Conservation (phyloP, 192 early-diverging fungal genomes). For the Coemansia biformis region DNA sequence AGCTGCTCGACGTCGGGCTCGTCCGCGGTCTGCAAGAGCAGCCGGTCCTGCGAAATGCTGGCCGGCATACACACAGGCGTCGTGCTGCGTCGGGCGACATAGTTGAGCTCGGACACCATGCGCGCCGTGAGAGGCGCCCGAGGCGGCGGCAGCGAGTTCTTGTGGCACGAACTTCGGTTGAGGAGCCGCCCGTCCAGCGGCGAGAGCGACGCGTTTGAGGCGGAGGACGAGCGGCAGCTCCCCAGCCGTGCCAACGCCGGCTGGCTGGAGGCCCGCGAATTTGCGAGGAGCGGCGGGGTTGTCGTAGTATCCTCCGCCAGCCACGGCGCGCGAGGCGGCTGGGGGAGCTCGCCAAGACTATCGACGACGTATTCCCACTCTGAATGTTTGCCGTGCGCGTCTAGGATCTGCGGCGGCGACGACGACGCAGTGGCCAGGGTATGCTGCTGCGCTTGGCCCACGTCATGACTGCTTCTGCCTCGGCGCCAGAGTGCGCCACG, state of each 20-base stretch:
- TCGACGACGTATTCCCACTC: too few species aligned
- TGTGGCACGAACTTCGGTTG: constrained; percentile 11
- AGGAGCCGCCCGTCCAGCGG: background rate
- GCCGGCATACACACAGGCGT: background rate
- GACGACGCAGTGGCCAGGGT: too few species aligned
- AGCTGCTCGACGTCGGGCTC: constrained; percentile 12
- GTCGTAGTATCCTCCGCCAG: background rate
- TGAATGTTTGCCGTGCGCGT: too few species aligned
- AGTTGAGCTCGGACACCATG: constrained; percentile 41
- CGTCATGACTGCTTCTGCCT: background rate
- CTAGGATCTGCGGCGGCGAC: background rate
- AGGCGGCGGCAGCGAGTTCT: constrained; percentile 26
- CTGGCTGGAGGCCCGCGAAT: constrained; percentile 16
- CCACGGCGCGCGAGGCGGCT: constrained; percentile 32
- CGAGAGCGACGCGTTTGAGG: background rate
- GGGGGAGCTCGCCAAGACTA: constrained; percentile 3
- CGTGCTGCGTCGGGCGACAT: constrained; percentile 14
- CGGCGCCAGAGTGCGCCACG: too few species aligned
- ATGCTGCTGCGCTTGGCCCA: background rate
- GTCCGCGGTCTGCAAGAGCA: background rate
- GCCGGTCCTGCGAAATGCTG: background rate
- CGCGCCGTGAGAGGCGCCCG: constrained; percentile 19
- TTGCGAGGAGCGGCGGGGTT: background rate
- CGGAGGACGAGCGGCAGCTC: background rate
- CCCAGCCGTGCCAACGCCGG: background rate